Conservation (phyloP, 2,329 filamentous ascomycete species). For the Botrytis porri region DNA sequence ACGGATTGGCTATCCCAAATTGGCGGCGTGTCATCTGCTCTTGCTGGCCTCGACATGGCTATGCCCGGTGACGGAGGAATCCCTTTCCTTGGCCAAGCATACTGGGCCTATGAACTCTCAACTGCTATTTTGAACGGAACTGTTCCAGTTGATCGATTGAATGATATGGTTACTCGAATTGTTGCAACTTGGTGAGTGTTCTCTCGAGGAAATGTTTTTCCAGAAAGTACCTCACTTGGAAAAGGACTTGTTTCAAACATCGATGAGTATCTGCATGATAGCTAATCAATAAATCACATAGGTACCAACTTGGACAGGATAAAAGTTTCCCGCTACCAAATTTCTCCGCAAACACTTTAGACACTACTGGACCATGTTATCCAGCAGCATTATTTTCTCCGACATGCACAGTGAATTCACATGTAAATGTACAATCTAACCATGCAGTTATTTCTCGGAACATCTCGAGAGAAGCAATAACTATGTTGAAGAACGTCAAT, state of each 20-base stretch:
- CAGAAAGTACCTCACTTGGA: background rate
- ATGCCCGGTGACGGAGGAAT: constrained; percentile 62
- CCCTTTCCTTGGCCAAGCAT: constrained; percentile 50
- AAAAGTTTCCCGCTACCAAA: constrained; percentile 54
- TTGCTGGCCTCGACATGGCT: constrained; percentile 65
- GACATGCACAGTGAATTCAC: constrained; percentile 64
- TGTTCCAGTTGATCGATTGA: constrained; percentile 54
- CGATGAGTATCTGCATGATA: background rate
- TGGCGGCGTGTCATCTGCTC: constrained; percentile 55
- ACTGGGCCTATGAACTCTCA: constrained; percentile 56
- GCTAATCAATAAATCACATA: background rate
- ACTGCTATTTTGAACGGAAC: constrained; percentile 55
- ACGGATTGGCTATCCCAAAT: constrained; percentile 67
- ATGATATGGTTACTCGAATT: constrained; percentile 54
- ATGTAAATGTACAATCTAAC: constrained; percentile 55
- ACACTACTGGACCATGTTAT: constrained; percentile 54
- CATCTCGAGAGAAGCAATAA: constrained; percentile 54
- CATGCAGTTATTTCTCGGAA: constrained; percentile 50
- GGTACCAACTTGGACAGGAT: constrained; percentile 57
- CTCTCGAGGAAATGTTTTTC: background rate
- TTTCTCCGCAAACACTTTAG: constrained; percentile 57
- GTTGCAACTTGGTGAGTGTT: constrained; percentile 50
- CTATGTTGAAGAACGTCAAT: constrained; percentile 61
- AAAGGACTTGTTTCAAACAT: background rate
- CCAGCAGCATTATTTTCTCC: constrained; percentile 58